Evolutionary conservation across 306 rosid species (phyloP).

Genomic region (Rosa persica): DNA sequence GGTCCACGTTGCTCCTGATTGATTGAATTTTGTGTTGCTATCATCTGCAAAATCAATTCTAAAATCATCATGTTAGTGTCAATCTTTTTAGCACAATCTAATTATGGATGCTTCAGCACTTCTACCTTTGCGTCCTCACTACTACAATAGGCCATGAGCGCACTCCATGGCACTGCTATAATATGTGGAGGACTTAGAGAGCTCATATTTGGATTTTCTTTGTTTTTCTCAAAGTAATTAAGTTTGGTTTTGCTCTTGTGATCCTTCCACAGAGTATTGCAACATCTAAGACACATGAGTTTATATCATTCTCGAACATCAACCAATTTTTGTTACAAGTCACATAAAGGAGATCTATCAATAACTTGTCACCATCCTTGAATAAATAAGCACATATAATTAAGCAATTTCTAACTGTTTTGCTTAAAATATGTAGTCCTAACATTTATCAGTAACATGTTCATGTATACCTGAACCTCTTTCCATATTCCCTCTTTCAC

Average conservation of each 20-base stretch:
- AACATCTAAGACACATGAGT: neutral
- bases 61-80: no score
- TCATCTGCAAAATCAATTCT: neutral
- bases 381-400: no score
- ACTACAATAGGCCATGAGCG: neutral
- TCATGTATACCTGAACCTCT: neutral
- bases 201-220: neutral
- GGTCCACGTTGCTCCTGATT: neutral
- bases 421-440: no score
- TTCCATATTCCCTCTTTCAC: neutral
- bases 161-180: neutral
- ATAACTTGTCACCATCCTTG: no score
- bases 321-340: neutral
- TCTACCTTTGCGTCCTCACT: neutral
- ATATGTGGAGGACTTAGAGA: neutral
- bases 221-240: neutral
- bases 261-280: neutral
- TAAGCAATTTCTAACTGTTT: no score
- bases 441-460: neutral
- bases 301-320: neutral
- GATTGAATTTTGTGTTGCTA: neutral
- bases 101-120: no score
- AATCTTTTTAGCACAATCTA: no score
- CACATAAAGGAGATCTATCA: no score
- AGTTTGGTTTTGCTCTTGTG: neutral